Evolutionary conservation across 768 basidiomycete species (phyloP).

Genomic region (Artomyces pyxidatus): DNA sequence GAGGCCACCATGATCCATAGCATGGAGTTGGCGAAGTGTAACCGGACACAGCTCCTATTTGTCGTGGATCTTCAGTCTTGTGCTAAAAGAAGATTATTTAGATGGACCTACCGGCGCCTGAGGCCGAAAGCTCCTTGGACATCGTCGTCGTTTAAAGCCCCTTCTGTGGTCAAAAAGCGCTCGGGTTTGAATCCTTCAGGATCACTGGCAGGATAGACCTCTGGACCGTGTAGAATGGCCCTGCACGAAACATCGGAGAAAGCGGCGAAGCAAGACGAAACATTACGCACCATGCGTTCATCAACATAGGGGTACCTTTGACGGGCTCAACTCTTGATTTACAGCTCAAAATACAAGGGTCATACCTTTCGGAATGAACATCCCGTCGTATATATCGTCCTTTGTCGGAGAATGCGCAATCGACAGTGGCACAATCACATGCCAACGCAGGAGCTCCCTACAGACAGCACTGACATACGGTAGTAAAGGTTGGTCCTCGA

Average conservation of each 20-base stretch:
- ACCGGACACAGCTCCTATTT: conserved; percentile 11
- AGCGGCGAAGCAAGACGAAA: too few relatives aligned
- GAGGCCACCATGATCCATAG: conserved; percentile 10
- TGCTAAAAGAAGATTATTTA: too few relatives aligned
- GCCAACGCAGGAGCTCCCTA: conserved; percentile 6
- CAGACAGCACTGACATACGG: conserved; percentile 5
- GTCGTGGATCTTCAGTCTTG: conserved; percentile 23
- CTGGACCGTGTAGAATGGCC: too few relatives aligned
- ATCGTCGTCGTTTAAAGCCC: too few relatives aligned
- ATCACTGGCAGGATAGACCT: too few relatives aligned
- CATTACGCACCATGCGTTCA: conserved; percentile 9
- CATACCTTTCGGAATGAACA: conserved; percentile 52
- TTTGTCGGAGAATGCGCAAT: conserved; percentile 30
- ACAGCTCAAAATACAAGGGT: too few relatives aligned
- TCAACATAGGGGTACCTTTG: background rate
- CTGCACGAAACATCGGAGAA: too few relatives aligned
- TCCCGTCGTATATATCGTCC: conserved; percentile 46
- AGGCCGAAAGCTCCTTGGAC: too few relatives aligned
- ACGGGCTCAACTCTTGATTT: too few relatives aligned
- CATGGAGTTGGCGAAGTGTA: conserved; percentile 7
- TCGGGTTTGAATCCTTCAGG: too few relatives aligned
- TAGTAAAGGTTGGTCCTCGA: conserved; percentile 1
- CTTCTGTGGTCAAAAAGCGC: too few relatives aligned
- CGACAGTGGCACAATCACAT: conserved; percentile 1
- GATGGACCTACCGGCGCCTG: too few relatives aligned